A percentile compares a stretch with the other conserved stretches of the same genome.
Evolutionary conservation across 1,139 yeast species (phyloP).

Genomic region (Suhomyces taliae): DNA sequence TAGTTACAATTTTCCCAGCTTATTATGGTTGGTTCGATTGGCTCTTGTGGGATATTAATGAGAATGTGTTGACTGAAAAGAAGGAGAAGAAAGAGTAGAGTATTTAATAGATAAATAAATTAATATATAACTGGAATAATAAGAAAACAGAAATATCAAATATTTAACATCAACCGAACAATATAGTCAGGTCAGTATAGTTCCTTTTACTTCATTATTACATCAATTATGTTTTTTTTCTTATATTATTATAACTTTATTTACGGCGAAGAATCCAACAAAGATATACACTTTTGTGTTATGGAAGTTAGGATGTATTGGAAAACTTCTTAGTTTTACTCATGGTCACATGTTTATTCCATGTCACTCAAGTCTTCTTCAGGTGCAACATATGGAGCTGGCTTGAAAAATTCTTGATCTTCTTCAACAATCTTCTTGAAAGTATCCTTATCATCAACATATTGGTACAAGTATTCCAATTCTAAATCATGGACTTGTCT

Average conservation of each 20-base stretch:
- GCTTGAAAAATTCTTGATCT: slow-evolving; percentile 78
- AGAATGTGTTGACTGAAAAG: slow-evolving; percentile 26
- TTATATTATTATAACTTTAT: neutral
- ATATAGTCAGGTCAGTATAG: too few relatives aligned
- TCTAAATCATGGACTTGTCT: slow-evolving; percentile 94
- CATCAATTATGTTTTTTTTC: neutral
- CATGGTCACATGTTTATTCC: slow-evolving; percentile 1
- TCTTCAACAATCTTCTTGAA: slow-evolving; percentile 59
- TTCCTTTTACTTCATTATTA: too few relatives aligned
- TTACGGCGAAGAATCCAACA: too few relatives aligned
- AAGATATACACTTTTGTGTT: too few relatives aligned
- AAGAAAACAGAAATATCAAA: too few relatives aligned
- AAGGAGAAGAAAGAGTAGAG: slow-evolving; percentile 19
- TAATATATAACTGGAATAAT: too few relatives aligned
- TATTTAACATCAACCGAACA: too few relatives aligned
- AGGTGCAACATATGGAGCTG: slow-evolving; percentile 49
- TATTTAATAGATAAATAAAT: neutral
- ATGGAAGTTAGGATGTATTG: too few relatives aligned
- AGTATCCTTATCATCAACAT: slow-evolving; percentile 63
- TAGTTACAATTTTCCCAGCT: slow-evolving; percentile 68
- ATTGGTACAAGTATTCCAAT: slow-evolving; percentile 78
- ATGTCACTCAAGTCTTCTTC: slow-evolving; percentile 23
- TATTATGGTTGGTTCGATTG: slow-evolving; percentile 49
- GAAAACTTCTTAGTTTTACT: too few relatives aligned
- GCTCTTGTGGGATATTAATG: slow-evolving; percentile 46